A percentile compares a stretch with the other conserved stretches of the same genome.
Conservation (phyloP, 2,329 filamentous ascomycete genomes). For the Trichophyton verrucosum region DNA sequence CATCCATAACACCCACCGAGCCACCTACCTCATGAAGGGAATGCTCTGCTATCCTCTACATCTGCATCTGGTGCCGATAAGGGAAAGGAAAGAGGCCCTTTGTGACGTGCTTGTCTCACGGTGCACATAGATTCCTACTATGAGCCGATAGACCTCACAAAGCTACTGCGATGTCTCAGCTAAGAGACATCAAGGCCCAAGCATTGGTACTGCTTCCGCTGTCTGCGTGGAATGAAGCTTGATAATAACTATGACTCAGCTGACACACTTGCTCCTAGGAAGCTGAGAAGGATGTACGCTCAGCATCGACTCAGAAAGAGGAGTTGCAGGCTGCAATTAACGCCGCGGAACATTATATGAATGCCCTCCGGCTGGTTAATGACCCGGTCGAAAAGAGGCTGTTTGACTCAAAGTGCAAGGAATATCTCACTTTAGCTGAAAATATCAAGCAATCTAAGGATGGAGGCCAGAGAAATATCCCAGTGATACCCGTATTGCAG, state of each 20-base stretch:
- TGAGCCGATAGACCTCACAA: background rate
- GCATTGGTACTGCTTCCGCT: slow-evolving; percentile 9
- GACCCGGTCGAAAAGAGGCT: slow-evolving; percentile 50
- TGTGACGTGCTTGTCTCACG: background rate
- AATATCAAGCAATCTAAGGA: slow-evolving; percentile 48
- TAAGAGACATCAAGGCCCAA: slow-evolving; percentile 7
- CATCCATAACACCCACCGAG: background rate
- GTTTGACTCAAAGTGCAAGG: slow-evolving; percentile 56
- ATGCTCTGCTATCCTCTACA: background rate
- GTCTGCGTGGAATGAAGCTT: background rate
- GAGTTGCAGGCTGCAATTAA: slow-evolving; percentile 64
- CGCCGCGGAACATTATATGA: slow-evolving; percentile 72
- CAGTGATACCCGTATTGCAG: slow-evolving; percentile 13
- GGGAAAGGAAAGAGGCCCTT: background rate
- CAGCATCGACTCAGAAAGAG: slow-evolving; percentile 43
- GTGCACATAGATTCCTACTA: background rate
- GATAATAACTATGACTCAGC: background rate
- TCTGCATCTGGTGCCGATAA: background rate
- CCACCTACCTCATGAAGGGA: background rate
- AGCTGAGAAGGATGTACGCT: slow-evolving; percentile 27
- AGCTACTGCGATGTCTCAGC: slow-evolving; percentile 7
- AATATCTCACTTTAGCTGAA: slow-evolving; percentile 61
- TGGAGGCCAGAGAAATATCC: slow-evolving; percentile 6
- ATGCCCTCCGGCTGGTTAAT: slow-evolving; percentile 50
- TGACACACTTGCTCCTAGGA: slow-evolving; percentile 7